Evolutionary conservation across 352 stramenopile species (phyloP).

Genomic region (Phytopythium chamaehyphon): DNA sequence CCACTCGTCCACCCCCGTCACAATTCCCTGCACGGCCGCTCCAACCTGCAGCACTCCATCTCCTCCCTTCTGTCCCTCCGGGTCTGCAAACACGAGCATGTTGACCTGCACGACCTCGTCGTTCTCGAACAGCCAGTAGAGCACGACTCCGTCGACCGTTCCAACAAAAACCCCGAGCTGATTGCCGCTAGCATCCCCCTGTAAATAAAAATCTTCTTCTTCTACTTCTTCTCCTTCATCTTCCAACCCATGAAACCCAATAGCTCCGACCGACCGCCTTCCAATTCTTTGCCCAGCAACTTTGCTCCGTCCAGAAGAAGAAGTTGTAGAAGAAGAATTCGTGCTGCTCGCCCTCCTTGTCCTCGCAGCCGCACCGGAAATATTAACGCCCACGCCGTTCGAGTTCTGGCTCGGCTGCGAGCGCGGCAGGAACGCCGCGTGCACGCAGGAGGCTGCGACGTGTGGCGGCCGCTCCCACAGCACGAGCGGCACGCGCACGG

Average conservation of each 20-base stretch:
- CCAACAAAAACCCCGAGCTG: conserved; percentile 73
- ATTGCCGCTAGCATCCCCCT: conserved; percentile 9
- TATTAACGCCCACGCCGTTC: conserved; percentile 10
- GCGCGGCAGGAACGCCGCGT: conserved; percentile 60
- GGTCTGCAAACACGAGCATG: conserved; percentile 42
- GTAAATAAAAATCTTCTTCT: conserved; percentile 6
- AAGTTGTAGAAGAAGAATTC: no score
- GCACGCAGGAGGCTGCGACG: conserved; percentile 47
- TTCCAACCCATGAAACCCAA: conserved; percentile 15
- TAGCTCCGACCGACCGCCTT: not conserved
- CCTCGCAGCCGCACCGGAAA: not conserved
- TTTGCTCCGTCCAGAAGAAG: no score
- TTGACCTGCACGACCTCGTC: conserved; percentile 62
- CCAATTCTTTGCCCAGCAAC: not conserved
- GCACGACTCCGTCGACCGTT: conserved; percentile 52
- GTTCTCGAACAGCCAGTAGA: conserved; percentile 72
- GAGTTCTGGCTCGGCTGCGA: conserved; percentile 70
- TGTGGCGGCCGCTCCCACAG: conserved; percentile 58
- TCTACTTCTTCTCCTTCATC: conserved; percentile 25
- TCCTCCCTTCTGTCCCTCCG: not conserved
- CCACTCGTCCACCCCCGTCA: conserved; percentile 74
- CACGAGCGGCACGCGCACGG: conserved; percentile 65
- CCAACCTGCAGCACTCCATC: conserved; percentile 4
- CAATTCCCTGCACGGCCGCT: conserved; percentile 46
- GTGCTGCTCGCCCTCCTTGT: conserved; percentile 17